phyloP scores from a whole-genome alignment of 306 rosid species.

The Corylus avellana region DNA sequence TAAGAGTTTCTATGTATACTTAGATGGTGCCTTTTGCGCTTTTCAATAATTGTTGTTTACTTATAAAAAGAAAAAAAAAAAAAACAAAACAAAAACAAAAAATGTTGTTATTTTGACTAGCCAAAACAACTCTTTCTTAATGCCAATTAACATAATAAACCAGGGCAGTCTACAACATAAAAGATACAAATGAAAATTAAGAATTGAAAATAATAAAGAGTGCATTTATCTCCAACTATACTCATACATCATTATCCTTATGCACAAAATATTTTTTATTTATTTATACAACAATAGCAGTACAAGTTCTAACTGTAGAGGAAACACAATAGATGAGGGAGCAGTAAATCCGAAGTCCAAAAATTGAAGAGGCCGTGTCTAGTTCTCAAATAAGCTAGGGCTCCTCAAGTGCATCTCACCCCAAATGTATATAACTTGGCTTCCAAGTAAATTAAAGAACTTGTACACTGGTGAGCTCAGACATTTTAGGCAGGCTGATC shows the following conservation, averaged over 20 bases:
- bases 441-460: slow-evolving; percentile 22
- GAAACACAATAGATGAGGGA: slow-evolving; percentile 31
- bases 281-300: slow-evolving; percentile 42
- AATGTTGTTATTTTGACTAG: too few species aligned
- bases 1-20: too few species aligned
- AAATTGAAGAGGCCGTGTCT: slow-evolving; percentile 30
- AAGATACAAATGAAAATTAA: not conserved
- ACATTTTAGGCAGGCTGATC: slow-evolving; percentile 11
- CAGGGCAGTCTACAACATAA: not conserved
- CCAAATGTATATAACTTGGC: slow-evolving; percentile 35
- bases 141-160: too few species aligned
- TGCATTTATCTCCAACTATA: slow-evolving; percentile 37
- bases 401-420: slow-evolving; percentile 25
- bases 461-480: slow-evolving; percentile 32
- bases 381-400: slow-evolving; percentile 26
- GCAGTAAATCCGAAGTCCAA: slow-evolving; percentile 28
- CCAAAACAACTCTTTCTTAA: too few species aligned
- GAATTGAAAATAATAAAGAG: slow-evolving; percentile 26
- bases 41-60: too few species aligned
- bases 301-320: slow-evolving; percentile 32
- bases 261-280: slow-evolving; percentile 29
- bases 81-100: too few species aligned
- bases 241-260: slow-evolving; percentile 21
- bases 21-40: too few species aligned
- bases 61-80: too few species aligned